Evolutionary conservation across 164 flowering plant genomes (phyloP).

Genomic region (Vitis cinerea): DNA sequence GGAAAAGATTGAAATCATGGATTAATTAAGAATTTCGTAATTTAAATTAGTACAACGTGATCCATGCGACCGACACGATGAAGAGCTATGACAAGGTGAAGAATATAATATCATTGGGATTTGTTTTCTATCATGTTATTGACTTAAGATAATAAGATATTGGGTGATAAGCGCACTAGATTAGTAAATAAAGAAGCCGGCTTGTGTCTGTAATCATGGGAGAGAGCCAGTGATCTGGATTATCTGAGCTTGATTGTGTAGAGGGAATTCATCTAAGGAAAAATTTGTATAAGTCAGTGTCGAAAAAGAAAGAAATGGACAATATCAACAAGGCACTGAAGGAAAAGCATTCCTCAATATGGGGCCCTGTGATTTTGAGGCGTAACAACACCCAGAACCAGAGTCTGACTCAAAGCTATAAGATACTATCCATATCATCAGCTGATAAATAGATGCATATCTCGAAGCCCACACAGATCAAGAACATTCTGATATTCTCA

Average conservation of each 20-base stretch:
- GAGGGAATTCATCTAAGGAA: no score
- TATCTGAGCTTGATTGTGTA: no score
- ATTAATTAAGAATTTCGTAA: no score
- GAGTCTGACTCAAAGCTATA: not conserved
- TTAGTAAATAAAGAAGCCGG: not conserved
- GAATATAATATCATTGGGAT: no score
- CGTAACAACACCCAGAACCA: not conserved
- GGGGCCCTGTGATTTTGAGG: constrained; percentile 6
- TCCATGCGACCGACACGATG: constrained; percentile 13
- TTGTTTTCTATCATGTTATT: no score
- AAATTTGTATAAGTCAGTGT: no score
- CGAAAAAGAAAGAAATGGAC: not conserved
- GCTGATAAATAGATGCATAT: not conserved
- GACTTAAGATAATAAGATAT: no score
- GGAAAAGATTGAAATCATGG: no score
- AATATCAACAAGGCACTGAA: constrained; percentile 9
- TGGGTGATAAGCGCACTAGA: no score
- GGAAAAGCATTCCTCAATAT: constrained; percentile 2
- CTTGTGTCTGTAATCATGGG: not conserved
- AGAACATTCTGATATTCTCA: not conserved
- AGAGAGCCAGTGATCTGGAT: not conserved
- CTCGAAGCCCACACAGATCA: not conserved
- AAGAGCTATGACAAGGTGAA: no score
- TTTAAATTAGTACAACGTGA: constrained; percentile 13
- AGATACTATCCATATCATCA: not conserved